Evolutionary conservation across 2,329 filamentous ascomycete genomes (phyloP).

Genomic region (Aspergillus uvarum): DNA sequence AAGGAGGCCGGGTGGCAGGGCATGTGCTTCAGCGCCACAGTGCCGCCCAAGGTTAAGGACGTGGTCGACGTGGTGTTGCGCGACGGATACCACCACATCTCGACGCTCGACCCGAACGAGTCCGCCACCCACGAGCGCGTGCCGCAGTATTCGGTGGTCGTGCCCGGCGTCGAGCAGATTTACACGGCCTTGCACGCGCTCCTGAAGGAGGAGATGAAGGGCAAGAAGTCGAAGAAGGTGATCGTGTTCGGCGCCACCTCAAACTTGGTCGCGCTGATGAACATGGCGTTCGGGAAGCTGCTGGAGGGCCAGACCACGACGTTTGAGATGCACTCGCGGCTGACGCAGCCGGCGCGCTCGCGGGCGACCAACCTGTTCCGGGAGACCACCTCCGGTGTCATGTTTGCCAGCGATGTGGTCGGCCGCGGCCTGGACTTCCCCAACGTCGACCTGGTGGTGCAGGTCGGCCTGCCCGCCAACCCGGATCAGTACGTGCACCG

Average conservation of each 20-base stretch:
- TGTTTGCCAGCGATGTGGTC: constrained; percentile 52
- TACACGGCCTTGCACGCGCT: constrained; percentile 49
- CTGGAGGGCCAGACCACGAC: constrained; percentile 36
- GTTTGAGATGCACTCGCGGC: constrained; percentile 72
- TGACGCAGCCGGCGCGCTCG: constrained; percentile 69
- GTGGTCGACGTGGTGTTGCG: constrained; percentile 66
- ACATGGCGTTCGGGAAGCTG: constrained; percentile 52
- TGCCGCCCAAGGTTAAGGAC: constrained; percentile 75
- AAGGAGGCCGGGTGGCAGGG: constrained; percentile 42
- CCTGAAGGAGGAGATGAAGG: constrained; percentile 36
- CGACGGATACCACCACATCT: constrained; percentile 76
- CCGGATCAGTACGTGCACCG: constrained; percentile 52
- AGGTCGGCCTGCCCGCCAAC: constrained; percentile 51
- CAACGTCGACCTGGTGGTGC: constrained; percentile 50
- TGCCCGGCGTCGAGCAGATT: constrained; percentile 45
- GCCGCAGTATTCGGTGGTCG: constrained; percentile 49
- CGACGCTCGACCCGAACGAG: constrained; percentile 77
- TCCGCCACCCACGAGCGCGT: constrained; percentile 66
- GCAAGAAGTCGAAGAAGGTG: constrained; percentile 3
- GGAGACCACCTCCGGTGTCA: constrained; percentile 44
- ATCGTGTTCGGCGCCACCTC: constrained; percentile 76
- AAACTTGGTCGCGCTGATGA: constrained; percentile 59
- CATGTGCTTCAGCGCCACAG: constrained; percentile 88
- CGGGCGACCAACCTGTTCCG: constrained; percentile 48
- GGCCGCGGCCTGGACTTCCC: constrained; percentile 55